These are phyloP conservation scores for Xerocomus minutiporus DNA, from an alignment of 1,284 basidiomycete genomes.

Conservation along the genomic window DNA sequence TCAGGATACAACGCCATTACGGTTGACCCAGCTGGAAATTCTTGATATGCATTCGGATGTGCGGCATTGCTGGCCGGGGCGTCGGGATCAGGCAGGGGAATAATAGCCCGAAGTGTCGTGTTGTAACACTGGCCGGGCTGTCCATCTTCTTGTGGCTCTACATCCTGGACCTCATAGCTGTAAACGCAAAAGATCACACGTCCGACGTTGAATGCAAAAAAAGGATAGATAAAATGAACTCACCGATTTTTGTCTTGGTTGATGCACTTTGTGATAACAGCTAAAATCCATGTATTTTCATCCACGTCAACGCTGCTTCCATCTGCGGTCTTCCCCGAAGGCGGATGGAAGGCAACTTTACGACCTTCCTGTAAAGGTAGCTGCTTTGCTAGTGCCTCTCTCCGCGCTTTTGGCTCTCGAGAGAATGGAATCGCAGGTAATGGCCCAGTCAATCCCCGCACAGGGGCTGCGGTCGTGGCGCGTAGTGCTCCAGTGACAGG, in stretches of 20 bases:
- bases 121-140: slow-evolving; percentile 67
- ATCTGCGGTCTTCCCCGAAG: slow-evolving; percentile 46
- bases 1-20: slow-evolving; percentile 82
- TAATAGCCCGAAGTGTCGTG: slow-evolving; percentile 62
- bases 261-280: slow-evolving; percentile 64
- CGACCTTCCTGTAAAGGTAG: slow-evolving; percentile 65
- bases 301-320: slow-evolving; percentile 48
- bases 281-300: slow-evolving; percentile 76
- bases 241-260: slow-evolving; percentile 66
- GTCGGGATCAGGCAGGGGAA: slow-evolving; percentile 70
- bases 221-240: neutral
- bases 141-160: slow-evolving; percentile 72
- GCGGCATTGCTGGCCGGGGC: slow-evolving; percentile 53
- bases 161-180: slow-evolving; percentile 79
- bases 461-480: slow-evolving; percentile 43
- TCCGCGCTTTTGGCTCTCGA: slow-evolving; percentile 61
- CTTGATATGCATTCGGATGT: slow-evolving; percentile 64
- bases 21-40: slow-evolving; percentile 63
- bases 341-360: slow-evolving; percentile 76
- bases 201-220: slow-evolving; percentile 1
- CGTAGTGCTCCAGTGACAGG: slow-evolving; percentile 39
- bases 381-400: slow-evolving; percentile 56
- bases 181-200: slow-evolving; percentile 7
- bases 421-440: slow-evolving; percentile 49
- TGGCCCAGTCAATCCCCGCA: slow-evolving; percentile 52